These are phyloP conservation scores for Podospora pseudocomata DNA, from an alignment of 495 filamentous ascomycete species.

Conservation along the genomic window DNA sequence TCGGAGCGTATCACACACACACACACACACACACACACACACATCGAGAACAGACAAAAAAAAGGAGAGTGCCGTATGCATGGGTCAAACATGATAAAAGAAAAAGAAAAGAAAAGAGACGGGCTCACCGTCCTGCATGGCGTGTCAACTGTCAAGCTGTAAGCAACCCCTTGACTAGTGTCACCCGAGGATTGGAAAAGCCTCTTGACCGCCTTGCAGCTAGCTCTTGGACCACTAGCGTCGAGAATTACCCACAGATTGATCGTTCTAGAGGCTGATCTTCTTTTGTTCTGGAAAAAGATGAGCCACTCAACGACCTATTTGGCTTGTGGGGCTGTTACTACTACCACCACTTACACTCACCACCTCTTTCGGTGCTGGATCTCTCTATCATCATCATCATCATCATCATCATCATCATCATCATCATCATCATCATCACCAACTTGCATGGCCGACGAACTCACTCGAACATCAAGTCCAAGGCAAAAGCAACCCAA, in stretches of 20 bases:
- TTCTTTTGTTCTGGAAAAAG: constrained; percentile 1
- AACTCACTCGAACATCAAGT: background rate
- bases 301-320: background rate
- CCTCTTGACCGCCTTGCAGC: constrained; percentile 16
- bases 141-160: background rate
- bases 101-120: background rate
- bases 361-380: background rate
- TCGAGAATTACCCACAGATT: background rate
- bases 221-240: background rate
- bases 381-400: background rate
- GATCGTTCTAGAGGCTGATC: background rate
- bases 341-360: background rate
- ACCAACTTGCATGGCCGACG: background rate
- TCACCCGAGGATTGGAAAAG: background rate
- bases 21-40: too few relatives aligned
- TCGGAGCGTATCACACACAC: background rate
- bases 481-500: background rate
- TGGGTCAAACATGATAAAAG: background rate
- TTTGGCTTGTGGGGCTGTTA: background rate
- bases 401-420: background rate
- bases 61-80: background rate
- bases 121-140: constrained; percentile 2
- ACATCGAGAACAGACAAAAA: too few relatives aligned
- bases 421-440: too few relatives aligned
- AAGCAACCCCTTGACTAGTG: constrained; percentile 19